Evolutionary conservation across 768 basidiomycete species (phyloP), one percentile per base, ranked within the genome.

Genomic region (Kwoniella shandongensis): DNA sequence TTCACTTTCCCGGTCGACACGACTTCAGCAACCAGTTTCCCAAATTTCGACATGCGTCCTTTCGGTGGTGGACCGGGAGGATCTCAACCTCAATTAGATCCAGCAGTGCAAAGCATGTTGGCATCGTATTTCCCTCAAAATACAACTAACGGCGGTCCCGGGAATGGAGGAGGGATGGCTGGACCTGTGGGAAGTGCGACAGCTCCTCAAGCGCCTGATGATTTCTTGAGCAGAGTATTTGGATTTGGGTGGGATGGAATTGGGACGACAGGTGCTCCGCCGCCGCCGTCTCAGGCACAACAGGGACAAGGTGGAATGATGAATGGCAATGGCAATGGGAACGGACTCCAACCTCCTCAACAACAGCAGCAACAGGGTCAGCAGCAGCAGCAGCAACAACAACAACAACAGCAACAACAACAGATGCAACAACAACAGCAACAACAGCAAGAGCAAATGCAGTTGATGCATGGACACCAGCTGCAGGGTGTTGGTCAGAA

Each of bases 41-140:
- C 54, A n/a, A 27, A 61, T 15, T 53, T 54, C 41, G 52, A 55
- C 51, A 44, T 45, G 41, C 18, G 15, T 12, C 22, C 20, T 36
- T 17, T 20, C 18, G 45, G 45, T 25, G 38, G 48, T 10, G 41
- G 44, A 35, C 10, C 30, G 3, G 42, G 36, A 49, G 47, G 22
- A 48, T 29, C 26, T 51, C 57, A 50, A 22, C 55, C 57, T 51
- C 36, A 39, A 13, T 41, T 69, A 18, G 72, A 72, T 50, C 70
- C 69, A 0, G 66, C 72, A 5, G 63, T 75, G 27, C 72, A 73
- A 51, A 55, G 47, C 35, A 69, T 75, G 66, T 55, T 76, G 36
- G 59, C 63, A 4, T 65, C 53, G 26, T 73, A 72, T 46, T 65
- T 73, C 60, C 71, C 72, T 1, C 44, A 57, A 26, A 35, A 49